Base-by-base conservation (phyloP, 1,139 yeast species). In the Torulaspora pretoriensis region DNA sequence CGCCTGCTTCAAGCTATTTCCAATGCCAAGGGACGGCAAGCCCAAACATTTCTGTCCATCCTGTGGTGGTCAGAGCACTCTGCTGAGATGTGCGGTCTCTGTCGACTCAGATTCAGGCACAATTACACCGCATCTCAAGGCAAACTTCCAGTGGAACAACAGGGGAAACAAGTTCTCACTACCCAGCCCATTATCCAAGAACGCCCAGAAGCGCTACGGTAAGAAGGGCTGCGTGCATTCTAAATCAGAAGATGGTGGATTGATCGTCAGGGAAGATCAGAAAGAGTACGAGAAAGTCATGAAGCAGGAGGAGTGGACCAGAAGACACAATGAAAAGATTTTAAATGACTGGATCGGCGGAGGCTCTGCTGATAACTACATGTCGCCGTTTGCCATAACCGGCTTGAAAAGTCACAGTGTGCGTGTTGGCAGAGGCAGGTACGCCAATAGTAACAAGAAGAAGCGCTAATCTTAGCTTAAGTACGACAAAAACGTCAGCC, bases 21-120 rank as follows among this genome's bases (percentile, higher is more conserved):
- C 94, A 7, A 73, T 86, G 46, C 88, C 94, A 35, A 83, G 81
- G 58, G 77, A 75, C 53, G 94, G 94, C 3, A 73, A 71, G 40
- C 83, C 90, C 39, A 80, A 79, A 59, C 96, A 89, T 67, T 92
- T 92, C 70, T 92, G 99, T 66, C 87, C 96, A n/a, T 77, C 81
- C 46, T 67, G 70, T 53, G 95, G 99, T 73, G 98, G 98, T 38
- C 95, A 96, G 48, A 80, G 83, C 51, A 90, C 98, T 0, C 70
- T 94, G 50, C 66, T 90, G 58, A 75, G 98, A 66, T 90, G 96
- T 68, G 89, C 96, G 0, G 96, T 90, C 1, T 81, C 95, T 9
- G 80, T 92, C 19, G 86, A 86, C 56, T 75, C 86, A 35, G 72
- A 71, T 27, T 81, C 94, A 1, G 98, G 98, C 38, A 80, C 78